These are phyloP conservation scores for Ogataea sp. DNA, from an alignment of 805 yeast species.

Conservation along the genomic window DNA sequence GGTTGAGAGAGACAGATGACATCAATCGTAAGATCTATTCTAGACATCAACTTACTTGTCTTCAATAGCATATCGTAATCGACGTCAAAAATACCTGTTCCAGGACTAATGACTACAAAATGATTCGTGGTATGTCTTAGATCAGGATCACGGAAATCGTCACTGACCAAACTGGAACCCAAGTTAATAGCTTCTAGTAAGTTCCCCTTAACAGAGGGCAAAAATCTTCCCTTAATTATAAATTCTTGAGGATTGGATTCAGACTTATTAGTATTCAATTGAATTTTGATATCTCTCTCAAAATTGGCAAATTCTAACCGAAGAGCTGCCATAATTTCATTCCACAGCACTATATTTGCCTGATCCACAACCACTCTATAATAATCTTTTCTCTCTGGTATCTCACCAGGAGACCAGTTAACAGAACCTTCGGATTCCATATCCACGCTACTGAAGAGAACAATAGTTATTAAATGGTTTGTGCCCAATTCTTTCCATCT, in stretches of 20 bases:
- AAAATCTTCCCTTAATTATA: conserved; percentile 49
- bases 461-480: conserved; percentile 86
- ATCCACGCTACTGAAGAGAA: conserved; percentile 78
- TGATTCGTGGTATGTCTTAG: conserved; percentile 88
- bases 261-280: conserved; percentile 26
- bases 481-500: conserved; percentile 83
- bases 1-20: conserved; percentile 83
- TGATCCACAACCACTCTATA: conserved; percentile 94
- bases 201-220: conserved; percentile 89
- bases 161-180: conserved; percentile 68
- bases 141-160: conserved; percentile 78
- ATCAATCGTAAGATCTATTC: conserved; percentile 82
- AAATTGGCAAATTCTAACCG: conserved; percentile 80
- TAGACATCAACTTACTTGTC: conserved; percentile 67
- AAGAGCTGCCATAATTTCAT: conserved; percentile 79
- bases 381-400: conserved; percentile 59
- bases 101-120: conserved; percentile 80
- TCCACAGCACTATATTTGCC: conserved; percentile 84
- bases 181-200: conserved; percentile 79
- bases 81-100: conserved; percentile 90
- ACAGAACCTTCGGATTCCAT: conserved; percentile 12
- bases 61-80: conserved; percentile 68
- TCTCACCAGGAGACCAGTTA: conserved; percentile 62
- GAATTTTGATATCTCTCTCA: conserved; percentile 60
- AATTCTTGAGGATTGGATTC: conserved; percentile 26